Conservation (phyloP, 2,329 filamentous ascomycete species). For the Diaporthe citri region DNA sequence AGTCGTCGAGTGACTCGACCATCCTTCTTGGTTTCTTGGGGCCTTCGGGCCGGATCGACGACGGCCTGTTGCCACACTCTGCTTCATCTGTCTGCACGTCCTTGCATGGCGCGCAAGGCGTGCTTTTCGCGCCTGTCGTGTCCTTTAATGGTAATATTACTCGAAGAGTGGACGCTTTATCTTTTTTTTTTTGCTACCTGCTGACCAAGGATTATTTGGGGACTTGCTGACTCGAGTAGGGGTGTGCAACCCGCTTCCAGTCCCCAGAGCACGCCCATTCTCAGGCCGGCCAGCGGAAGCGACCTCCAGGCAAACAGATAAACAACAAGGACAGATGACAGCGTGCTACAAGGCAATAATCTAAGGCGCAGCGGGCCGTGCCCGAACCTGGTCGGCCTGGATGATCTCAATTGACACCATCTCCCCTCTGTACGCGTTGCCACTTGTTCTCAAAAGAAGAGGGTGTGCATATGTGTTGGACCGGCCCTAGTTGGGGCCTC, state of each 20-base stretch:
- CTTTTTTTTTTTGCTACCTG: not conserved
- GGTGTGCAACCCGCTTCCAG: not conserved
- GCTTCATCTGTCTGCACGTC: not conserved
- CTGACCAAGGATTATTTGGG: not conserved
- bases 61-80: conserved; percentile 1
- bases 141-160: not conserved
- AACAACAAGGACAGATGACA: not conserved
- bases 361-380: conserved; percentile 3
- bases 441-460: not conserved
- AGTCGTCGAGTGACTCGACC: not conserved
- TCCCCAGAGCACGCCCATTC: not conserved
- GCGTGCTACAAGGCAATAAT: not conserved
- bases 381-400: not conserved
- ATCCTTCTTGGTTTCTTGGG: not conserved
- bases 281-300: conserved; percentile 1
- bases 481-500: not conserved
- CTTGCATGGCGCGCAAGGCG: not conserved
- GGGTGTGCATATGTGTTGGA: conserved; percentile 12
- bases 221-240: not conserved
- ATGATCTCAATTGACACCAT: not conserved
- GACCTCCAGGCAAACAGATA: conserved; percentile 14
- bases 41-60: not conserved
- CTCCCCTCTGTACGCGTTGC: not conserved
- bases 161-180: not conserved
- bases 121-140: not conserved